These are phyloP conservation scores for Neurospora sp. DNA, from an alignment of 2,329 filamentous ascomycete species.

Conservation along the genomic window DNA sequence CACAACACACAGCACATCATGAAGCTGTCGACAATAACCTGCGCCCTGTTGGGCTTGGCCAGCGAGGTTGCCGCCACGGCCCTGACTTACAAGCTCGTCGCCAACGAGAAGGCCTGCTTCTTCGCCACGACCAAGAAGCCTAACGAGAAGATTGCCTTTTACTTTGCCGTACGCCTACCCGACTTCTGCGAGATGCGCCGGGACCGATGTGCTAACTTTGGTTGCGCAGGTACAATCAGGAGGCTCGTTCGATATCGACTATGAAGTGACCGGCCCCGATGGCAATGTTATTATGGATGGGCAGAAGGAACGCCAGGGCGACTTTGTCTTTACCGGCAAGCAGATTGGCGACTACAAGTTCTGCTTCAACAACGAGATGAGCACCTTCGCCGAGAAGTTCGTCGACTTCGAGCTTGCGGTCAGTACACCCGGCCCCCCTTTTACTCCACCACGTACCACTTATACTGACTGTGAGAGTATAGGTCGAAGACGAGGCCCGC, in stretches of 20 bases:
- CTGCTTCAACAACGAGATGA: slow-evolving; percentile 99
- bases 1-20: slow-evolving; percentile 35
- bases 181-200: not conserved
- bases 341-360: slow-evolving; percentile 85
- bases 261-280: slow-evolving; percentile 72
- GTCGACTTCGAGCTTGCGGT: slow-evolving; percentile 97
- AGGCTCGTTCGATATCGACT: slow-evolving; percentile 95
- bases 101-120: slow-evolving; percentile 96
- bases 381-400: slow-evolving; percentile 92
- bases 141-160: slow-evolving; percentile 89
- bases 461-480: slow-evolving; percentile 12
- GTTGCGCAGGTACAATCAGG: slow-evolving; percentile 79
- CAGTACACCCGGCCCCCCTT: slow-evolving; percentile 25
- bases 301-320: slow-evolving; percentile 85
- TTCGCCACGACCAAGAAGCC: slow-evolving; percentile 68
- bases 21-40: slow-evolving; percentile 53
- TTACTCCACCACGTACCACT: not conserved
- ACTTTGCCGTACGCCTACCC: slow-evolving; percentile 71
- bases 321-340: slow-evolving; percentile 95
- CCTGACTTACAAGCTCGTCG: slow-evolving; percentile 81
- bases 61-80: slow-evolving; percentile 75
- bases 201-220: not conserved
- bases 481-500: slow-evolving; percentile 87
- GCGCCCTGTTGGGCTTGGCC: slow-evolving; percentile 63
- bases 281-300: slow-evolving; percentile 77